Evolutionary conservation across 2,329 filamentous ascomycete genomes (phyloP).

Genomic region (Fusarium sp.): DNA sequence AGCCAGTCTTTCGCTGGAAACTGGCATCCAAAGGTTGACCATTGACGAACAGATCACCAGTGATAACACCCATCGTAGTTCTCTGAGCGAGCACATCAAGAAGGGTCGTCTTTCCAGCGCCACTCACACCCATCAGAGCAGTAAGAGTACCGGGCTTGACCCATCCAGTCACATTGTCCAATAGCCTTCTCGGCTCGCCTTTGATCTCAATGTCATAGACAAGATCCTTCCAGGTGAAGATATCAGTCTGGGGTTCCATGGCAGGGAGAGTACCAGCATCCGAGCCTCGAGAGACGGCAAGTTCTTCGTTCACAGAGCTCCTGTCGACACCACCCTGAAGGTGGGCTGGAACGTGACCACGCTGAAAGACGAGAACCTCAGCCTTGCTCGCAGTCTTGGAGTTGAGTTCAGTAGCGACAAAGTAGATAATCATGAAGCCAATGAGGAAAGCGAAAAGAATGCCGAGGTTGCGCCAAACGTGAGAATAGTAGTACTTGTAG

Average conservation of each 20-base stretch:
- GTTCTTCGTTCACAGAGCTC: not conserved
- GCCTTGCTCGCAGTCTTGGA: not conserved
- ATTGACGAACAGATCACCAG: constrained; percentile 74
- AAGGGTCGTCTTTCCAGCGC: constrained; percentile 57
- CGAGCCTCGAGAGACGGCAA: not conserved
- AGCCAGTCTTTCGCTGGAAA: constrained; percentile 74
- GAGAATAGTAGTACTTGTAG: constrained; percentile 62
- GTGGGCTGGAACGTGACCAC: not conserved
- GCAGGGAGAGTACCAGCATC: not conserved
- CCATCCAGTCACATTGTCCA: constrained; percentile 87
- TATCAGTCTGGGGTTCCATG: not conserved
- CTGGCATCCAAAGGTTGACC: constrained; percentile 64
- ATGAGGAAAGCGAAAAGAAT: not conserved
- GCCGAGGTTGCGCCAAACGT: constrained; percentile 60
- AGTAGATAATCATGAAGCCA: not conserved
- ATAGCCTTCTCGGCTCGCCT: constrained; percentile 72
- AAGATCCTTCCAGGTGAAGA: constrained; percentile 46
- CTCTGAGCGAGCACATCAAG: constrained; percentile 58
- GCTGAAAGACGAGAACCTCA: not conserved
- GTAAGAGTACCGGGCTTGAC: constrained; percentile 90
- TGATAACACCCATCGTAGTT: constrained; percentile 71
- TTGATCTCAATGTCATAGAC: constrained; percentile 82
- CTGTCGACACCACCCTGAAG: not conserved
- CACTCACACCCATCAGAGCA: constrained; percentile 75
- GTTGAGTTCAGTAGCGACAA: not conserved